Evolutionary conservation across 2,329 filamentous ascomycete species (phyloP).

Genomic region (Aspergillus fumigatus): DNA sequence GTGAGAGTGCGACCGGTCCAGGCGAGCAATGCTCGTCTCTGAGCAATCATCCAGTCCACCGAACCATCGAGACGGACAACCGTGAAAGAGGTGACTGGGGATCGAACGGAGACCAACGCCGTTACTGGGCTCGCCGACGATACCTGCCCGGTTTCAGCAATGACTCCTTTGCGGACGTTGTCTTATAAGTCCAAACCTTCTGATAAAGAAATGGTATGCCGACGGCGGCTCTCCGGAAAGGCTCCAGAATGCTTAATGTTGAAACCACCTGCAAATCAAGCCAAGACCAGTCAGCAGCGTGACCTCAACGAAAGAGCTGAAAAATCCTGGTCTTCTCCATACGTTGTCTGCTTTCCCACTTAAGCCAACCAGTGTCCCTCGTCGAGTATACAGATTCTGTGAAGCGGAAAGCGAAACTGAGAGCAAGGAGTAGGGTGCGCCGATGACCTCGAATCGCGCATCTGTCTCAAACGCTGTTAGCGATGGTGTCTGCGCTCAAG

Average conservation of each 20-base stretch:
- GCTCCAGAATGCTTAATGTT: slow-evolving; percentile 80
- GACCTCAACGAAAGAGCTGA: background rate
- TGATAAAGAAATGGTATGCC: slow-evolving; percentile 96
- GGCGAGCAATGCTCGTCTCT: slow-evolving; percentile 82
- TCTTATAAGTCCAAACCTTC: slow-evolving; percentile 36
- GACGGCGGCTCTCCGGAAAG: slow-evolving; percentile 70
- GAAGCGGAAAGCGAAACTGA: slow-evolving; percentile 91
- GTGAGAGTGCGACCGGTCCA: slow-evolving; percentile 90
- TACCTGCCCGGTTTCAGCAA: slow-evolving; percentile 47
- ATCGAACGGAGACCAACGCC: slow-evolving; percentile 82
- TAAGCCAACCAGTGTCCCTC: slow-evolving; percentile 84
- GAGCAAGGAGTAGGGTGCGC: slow-evolving; percentile 85
- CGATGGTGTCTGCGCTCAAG: background rate
- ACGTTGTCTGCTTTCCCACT: slow-evolving; percentile 90
- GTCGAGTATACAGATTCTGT: slow-evolving; percentile 85
- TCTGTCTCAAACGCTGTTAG: slow-evolving; percentile 51
- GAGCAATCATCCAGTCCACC: slow-evolving; percentile 89
- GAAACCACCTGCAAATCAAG: slow-evolving; percentile 65
- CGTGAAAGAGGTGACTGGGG: slow-evolving; percentile 78
- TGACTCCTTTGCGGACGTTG: background rate
- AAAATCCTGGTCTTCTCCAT: slow-evolving; percentile 26
- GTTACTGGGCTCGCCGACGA: slow-evolving; percentile 84
- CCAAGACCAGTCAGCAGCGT: background rate
- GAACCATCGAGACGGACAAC: slow-evolving; percentile 88
- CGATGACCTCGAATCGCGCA: slow-evolving; percentile 90